Percentiles rank a stretch among this genome's conserved stretches.
Conservation (phyloP, 257 asterid species). For the Capsicum rhomboideum region DNA sequence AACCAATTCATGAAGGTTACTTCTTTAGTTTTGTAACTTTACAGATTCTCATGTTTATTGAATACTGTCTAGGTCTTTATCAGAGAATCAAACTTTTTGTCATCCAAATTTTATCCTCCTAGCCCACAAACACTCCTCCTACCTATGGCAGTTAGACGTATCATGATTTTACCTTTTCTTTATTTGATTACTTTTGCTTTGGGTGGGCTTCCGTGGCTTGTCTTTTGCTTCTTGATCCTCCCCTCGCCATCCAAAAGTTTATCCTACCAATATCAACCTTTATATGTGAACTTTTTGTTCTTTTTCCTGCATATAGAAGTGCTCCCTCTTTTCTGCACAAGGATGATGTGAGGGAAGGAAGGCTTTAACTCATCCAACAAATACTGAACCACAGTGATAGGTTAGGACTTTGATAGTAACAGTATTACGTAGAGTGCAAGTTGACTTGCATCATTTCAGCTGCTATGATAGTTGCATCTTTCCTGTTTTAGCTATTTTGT, state of each 20-base stretch:
- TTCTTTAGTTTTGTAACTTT: not conserved
- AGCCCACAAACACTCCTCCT: not conserved
- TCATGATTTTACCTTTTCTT: not conserved
- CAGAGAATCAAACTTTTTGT: not conserved
- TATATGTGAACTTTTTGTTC: too few relatives aligned
- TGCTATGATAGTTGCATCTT: not conserved
- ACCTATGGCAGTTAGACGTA: not conserved
- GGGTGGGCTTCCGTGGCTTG: not conserved
- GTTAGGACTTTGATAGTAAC: not conserved
- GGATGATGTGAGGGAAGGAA: not conserved
- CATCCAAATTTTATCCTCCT: not conserved
- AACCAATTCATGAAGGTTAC: not conserved
- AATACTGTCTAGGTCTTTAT: not conserved
- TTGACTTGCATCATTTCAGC: not conserved
- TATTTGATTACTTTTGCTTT: not conserved
- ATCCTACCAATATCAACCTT: not conserved
- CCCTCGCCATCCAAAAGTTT: not conserved
- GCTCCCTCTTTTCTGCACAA: not conserved
- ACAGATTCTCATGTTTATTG: not conserved
- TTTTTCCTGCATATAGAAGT: not conserved
- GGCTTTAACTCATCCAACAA: not conserved
- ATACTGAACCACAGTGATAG: not conserved
- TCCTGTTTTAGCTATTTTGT: not conserved
- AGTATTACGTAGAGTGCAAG: not conserved
- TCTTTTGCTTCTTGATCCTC: not conserved